phyloP scores from a whole-genome alignment of 1,284 basidiomycete genomes.

The Leucoagaricus sp. region DNA sequence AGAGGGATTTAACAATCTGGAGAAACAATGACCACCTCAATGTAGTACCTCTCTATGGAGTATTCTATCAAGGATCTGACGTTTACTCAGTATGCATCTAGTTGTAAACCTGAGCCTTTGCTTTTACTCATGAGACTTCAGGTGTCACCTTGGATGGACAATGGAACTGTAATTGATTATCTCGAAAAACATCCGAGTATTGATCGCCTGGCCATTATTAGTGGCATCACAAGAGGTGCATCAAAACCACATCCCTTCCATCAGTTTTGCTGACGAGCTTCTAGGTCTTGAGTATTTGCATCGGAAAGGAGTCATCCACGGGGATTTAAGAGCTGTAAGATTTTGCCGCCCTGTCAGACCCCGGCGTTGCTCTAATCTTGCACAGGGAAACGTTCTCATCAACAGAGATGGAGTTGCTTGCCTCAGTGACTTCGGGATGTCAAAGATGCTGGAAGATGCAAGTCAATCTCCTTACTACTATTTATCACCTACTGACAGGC shows the following conservation, averaged over 20 bases:
- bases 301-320: conserved; percentile 41
- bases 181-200: conserved; percentile 31
- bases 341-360: neutral
- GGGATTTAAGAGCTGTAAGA: conserved; percentile 46
- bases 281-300: conserved; percentile 47
- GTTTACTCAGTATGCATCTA: conserved; percentile 35
- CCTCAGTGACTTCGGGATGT: conserved; percentile 45
- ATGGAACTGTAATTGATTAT: conserved; percentile 37
- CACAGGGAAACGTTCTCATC: conserved; percentile 43
- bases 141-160: conserved; percentile 50
- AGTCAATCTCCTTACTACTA: conserved; percentile 10
- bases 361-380: neutral
- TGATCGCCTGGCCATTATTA: conserved; percentile 38
- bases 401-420: conserved; percentile 34
- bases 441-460: conserved; percentile 42
- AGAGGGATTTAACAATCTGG: conserved; percentile 46
- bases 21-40: conserved; percentile 41
- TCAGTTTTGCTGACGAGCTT: neutral
- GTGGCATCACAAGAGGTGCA: conserved; percentile 38
- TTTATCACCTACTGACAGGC: conserved; percentile 3
- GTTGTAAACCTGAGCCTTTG: neutral
- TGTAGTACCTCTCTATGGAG: conserved; percentile 41
- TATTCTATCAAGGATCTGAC: conserved; percentile 34
- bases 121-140: conserved; percentile 16
- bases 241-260: neutral